A percentile compares a stretch with the other conserved stretches of the same genome.
Evolutionary conservation across 768 basidiomycete genomes (phyloP).

Genomic region (Pulveroboletus sp.): DNA sequence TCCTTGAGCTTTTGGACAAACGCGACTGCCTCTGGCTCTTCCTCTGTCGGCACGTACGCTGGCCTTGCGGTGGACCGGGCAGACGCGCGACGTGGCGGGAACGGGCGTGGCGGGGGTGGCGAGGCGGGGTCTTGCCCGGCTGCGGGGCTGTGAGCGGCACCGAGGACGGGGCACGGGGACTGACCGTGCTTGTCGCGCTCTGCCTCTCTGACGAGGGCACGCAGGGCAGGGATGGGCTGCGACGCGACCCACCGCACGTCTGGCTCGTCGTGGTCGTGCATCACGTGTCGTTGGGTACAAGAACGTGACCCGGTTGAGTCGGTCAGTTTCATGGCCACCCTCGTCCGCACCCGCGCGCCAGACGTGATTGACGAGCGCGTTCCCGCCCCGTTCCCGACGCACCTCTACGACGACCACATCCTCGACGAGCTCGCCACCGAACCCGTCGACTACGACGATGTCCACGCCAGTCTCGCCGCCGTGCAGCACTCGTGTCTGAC

Average conservation of each 20-base stretch:
- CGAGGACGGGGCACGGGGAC: too few relatives aligned
- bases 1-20: conserved; percentile 26
- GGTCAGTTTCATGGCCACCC: conserved; percentile 34
- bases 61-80: conserved; percentile 10
- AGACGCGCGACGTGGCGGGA: conserved; percentile 4
- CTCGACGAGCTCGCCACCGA: conserved; percentile 23
- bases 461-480: conserved; percentile 68
- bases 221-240: conserved; percentile 22
- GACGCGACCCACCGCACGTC: conserved; percentile 27
- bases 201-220: conserved; percentile 25
- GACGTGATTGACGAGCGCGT: conserved; percentile 8
- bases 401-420: conserved; percentile 12
- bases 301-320: too few relatives aligned
- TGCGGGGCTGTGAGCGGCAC: too few relatives aligned
- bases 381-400: conserved; percentile 23
- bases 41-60: conserved; percentile 8
- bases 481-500: conserved; percentile 75
- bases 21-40: conserved; percentile 20
- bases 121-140: too few relatives aligned
- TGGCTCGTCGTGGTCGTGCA: conserved; percentile 15
- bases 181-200: conserved; percentile 24
- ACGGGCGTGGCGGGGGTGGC: neutral
- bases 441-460: conserved; percentile 23
- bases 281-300: neutral
- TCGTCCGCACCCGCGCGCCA: conserved; percentile 13